These are phyloP conservation scores for Tylopilus sp. DNA, from an alignment of 768 basidiomycete species.

Conservation along the genomic window DNA sequence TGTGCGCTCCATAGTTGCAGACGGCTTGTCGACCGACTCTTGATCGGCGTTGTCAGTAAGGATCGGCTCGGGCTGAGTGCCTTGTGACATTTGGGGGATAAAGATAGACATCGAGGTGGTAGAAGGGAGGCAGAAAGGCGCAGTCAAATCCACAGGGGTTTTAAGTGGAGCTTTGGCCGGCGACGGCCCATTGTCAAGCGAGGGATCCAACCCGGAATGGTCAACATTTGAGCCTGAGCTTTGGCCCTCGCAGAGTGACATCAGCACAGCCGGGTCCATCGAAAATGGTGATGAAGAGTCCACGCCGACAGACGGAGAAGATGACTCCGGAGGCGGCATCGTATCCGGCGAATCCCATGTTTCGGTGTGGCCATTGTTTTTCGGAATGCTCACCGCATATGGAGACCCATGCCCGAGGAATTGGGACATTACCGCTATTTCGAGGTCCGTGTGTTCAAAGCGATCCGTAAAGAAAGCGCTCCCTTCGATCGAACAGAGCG, in stretches of 20 bases:
- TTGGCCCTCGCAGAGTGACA: not conserved
- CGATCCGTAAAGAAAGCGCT: not conserved
- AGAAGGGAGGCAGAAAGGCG: not conserved
- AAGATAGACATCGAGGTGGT: not conserved
- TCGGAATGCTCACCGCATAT: constrained; percentile 3
- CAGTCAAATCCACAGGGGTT: not conserved
- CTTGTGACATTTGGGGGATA: not conserved
- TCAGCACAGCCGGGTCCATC: not conserved
- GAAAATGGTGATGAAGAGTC: constrained; percentile 1
- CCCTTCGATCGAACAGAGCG: not conserved
- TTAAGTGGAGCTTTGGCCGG: not conserved
- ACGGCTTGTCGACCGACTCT: not conserved
- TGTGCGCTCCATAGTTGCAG: not conserved
- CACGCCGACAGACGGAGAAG: constrained; percentile 12
- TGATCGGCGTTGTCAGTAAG: not conserved
- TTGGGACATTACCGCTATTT: not conserved
- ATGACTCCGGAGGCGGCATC: constrained; percentile 20
- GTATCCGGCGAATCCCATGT: constrained; percentile 3
- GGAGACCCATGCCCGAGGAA: not conserved
- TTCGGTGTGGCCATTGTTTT: not conserved
- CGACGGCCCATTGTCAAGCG: not conserved
- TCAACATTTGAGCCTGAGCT: not conserved
- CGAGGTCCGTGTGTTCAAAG: not conserved
- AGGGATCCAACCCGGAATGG: not conserved
- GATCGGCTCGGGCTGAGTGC: not conserved